These are phyloP conservation scores for Auxenochlorella protothecoides DNA, from an alignment of 139 green algal species.

Conservation along the genomic window DNA sequence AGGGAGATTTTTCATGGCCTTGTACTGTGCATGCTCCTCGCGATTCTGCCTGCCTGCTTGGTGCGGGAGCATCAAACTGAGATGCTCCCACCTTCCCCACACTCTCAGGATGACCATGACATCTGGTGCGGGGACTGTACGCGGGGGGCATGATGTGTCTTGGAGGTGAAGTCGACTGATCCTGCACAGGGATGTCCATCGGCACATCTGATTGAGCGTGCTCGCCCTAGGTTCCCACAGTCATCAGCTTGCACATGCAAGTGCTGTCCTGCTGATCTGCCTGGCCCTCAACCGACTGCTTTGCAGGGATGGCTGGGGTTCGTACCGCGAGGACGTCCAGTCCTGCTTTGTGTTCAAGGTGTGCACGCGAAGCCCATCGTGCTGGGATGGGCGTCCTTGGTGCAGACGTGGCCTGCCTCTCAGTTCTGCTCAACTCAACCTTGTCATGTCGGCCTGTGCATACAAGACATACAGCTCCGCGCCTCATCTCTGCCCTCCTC, in stretches of 20 bases:
- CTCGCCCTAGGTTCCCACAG: no score
- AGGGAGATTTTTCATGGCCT: neutral
- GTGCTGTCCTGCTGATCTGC: no score
- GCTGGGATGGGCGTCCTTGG: neutral
- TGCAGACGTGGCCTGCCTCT: neutral
- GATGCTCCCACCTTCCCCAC: slow-evolving; percentile 1
- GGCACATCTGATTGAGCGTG: neutral
- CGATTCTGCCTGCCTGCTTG: neutral
- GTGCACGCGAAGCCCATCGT: neutral
- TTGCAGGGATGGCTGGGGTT: slow-evolving; percentile 40
- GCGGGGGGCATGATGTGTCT: neutral
- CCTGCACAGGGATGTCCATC: neutral
- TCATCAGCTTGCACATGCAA: no score
- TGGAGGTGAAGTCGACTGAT: neutral
- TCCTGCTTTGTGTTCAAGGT: slow-evolving; percentile 46
- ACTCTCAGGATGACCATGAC: slow-evolving; percentile 57
- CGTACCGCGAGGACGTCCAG: slow-evolving; percentile 40
- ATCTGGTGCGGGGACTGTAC: slow-evolving; percentile 26
- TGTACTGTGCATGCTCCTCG: neutral
- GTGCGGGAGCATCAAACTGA: neutral
- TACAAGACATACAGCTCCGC: no score
- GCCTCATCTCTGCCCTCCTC: neutral
- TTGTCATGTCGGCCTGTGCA: no score
- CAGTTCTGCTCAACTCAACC: neutral
- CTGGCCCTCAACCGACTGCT: no score